Conservation (phyloP, 805 yeast species). For the Hanseniaspora occidentalis region DNA sequence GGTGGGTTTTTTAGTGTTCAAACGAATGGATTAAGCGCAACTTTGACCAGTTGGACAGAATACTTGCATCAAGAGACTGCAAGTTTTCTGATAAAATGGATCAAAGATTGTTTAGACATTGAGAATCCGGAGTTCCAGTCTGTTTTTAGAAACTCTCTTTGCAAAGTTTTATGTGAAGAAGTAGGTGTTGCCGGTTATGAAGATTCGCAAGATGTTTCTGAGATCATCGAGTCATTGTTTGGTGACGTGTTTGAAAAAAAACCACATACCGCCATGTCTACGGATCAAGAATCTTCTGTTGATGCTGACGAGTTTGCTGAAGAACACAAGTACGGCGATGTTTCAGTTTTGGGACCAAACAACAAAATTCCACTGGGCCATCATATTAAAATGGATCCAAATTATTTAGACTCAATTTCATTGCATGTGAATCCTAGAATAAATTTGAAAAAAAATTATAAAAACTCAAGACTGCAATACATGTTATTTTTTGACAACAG, state of each 20-base stretch:
- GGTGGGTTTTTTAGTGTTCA: slow-evolving; percentile 29
- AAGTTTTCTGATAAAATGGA: slow-evolving; percentile 38
- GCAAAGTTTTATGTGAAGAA: neutral
- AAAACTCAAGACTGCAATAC: slow-evolving; percentile 42
- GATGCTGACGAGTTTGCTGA: too few relatives aligned
- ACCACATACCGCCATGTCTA: too few relatives aligned
- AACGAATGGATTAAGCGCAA: slow-evolving; percentile 40
- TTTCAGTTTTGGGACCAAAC: slow-evolving; percentile 24
- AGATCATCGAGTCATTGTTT: slow-evolving; percentile 15
- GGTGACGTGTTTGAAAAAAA: slow-evolving; percentile 9
- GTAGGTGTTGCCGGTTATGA: neutral
- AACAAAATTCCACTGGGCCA: slow-evolving; percentile 24
- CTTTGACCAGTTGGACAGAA: slow-evolving; percentile 40
- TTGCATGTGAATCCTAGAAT: slow-evolving; percentile 10
- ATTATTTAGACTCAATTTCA: slow-evolving; percentile 20
- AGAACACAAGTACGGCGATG: slow-evolving; percentile 14
- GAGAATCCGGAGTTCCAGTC: slow-evolving; percentile 29
- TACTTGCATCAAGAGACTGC: slow-evolving; percentile 36
- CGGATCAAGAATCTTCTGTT: too few relatives aligned
- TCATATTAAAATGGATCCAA: slow-evolving; percentile 17
- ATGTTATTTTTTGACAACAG: slow-evolving; percentile 49
- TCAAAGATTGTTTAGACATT: slow-evolving; percentile 28
- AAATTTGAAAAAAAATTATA: slow-evolving; percentile 9
- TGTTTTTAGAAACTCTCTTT: slow-evolving; percentile 28
- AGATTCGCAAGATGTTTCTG: neutral